phyloP scores from a whole-genome alignment of 139 green algal genomes.

The Mychonastes homosphaera region DNA sequence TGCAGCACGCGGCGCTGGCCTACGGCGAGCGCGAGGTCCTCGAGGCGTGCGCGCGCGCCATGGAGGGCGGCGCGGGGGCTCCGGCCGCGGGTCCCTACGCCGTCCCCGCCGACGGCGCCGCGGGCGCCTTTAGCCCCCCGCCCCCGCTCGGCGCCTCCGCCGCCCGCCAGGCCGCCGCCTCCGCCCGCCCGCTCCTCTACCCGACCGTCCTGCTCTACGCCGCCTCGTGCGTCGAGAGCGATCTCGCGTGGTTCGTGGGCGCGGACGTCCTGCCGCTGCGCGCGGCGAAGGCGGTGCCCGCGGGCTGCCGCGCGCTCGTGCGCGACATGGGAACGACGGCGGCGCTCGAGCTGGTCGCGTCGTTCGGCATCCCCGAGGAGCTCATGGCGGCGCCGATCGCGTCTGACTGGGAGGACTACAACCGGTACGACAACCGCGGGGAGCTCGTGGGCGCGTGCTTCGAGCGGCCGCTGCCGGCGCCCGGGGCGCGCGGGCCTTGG shows the following conservation, averaged over 20 bases:
- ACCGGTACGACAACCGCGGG: conserved; percentile 54
- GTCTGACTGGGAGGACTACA: conserved; percentile 73
- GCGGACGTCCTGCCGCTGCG: conserved; percentile 48
- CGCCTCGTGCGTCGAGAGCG: conserved; percentile 50
- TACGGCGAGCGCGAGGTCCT: conserved; percentile 67
- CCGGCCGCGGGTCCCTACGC: too few relatives aligned
- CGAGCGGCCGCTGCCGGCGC: not conserved
- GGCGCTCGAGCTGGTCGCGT: conserved; percentile 39
- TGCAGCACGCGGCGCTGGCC: conserved; percentile 34
- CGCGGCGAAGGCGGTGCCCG: not conserved
- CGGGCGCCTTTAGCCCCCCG: not conserved
- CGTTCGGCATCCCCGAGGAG: conserved; percentile 78
- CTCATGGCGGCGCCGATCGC: conserved; percentile 76
- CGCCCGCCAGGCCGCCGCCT: conserved; percentile 7
- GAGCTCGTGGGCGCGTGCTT: conserved; percentile 27
- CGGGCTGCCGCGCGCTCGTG: too few relatives aligned
- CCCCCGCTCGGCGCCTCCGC: not conserved
- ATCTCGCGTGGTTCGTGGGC: conserved; percentile 64
- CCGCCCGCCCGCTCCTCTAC: conserved; percentile 32
- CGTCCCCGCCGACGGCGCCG: not conserved
- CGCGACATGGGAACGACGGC: conserved; percentile 15
- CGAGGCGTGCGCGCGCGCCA: conserved; percentile 33
- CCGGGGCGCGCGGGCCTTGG: too few relatives aligned
- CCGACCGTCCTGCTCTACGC: conserved; percentile 52
- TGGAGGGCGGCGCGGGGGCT: conserved; percentile 22